Percentiles rank a stretch among this genome's conserved stretches.
These are phyloP conservation scores for Hanseniaspora guilliermondii DNA, from an alignment of 805 yeast genomes.

Conservation along the genomic window DNA sequence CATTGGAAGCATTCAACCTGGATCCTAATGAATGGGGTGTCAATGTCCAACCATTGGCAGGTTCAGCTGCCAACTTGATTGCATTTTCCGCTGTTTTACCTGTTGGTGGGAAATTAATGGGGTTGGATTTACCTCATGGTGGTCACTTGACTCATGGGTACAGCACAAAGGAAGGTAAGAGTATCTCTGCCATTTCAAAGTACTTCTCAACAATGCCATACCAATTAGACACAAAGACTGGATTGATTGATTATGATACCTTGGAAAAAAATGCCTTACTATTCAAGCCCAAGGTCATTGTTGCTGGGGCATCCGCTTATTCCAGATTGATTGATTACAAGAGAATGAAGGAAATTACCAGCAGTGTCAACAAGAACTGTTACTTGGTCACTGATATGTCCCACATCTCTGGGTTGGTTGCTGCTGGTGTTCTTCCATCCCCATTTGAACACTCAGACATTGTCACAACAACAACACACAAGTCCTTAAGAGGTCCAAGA, in stretches of 20 bases:
- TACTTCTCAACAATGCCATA: conserved; percentile 98
- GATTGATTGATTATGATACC: conserved; percentile 81
- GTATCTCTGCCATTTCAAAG: conserved; percentile 82
- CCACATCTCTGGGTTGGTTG: conserved; percentile 88
- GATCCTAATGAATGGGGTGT: conserved; percentile 89
- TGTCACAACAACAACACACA: conserved; percentile 96
- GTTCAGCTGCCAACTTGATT: conserved; percentile 93
- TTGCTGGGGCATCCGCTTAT: conserved; percentile 96
- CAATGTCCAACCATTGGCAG: conserved; percentile 88
- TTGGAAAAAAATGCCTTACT: conserved; percentile 69
- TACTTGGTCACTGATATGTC: conserved; percentile 93
- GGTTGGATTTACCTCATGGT: conserved; percentile 94
- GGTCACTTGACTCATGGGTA: conserved; percentile 97
- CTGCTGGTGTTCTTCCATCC: conserved; percentile 86
- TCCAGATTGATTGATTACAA: conserved; percentile 81
- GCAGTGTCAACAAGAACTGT: conserved; percentile 64
- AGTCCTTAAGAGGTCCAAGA: conserved; percentile 96
- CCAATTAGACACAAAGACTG: conserved; percentile 74
- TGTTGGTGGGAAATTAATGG: conserved; percentile 90
- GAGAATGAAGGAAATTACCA: conserved; percentile 82
- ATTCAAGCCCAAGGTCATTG: conserved; percentile 87
- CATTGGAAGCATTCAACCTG: conserved; percentile 67
- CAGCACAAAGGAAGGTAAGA: conserved; percentile 58
- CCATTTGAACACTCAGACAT: conserved; percentile 91
- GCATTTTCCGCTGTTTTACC: conserved; percentile 81